Evolutionary conservation across 2,329 filamentous ascomycete species (phyloP), one percentile per base, ranked within the genome.

Genomic region (Paraphaeosphaeria sporulosa): DNA sequence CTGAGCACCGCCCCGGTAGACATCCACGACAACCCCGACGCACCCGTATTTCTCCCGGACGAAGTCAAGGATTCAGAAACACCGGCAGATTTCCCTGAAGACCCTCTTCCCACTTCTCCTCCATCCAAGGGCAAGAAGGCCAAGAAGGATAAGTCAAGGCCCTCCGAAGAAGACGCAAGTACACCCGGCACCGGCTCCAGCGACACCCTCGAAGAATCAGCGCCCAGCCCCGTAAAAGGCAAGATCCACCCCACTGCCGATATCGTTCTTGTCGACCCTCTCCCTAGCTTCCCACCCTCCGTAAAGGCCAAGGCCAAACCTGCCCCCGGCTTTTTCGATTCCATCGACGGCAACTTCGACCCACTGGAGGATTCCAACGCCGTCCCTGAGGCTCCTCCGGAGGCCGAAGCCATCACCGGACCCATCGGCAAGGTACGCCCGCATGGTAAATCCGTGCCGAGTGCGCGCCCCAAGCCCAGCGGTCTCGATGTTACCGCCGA

Each of bases 371-470:
- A 15, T 2, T 38, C 36, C 17, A 44, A 50, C n/a, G 48, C 48
- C 12, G n/a, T 38, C n/a, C n/a, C 17, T 4, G 47, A 49, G 32
- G 4, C 32, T 13, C 30, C n/a, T 13, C 30, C n/a, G 5, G 48
- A 23, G 36, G 30, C 30, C 9, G 32, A 17, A 32, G 19, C 13
- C 40, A 46, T 46, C 42, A 46, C 30, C 10, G 52, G 52, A 17
- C 42, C 52, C 12, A 44, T 44, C 30, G 51, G n/a, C 23, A 54
- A 54, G 10, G 12, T 38, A 40, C 38, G 38, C 1, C 38, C 38
- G 10, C 34, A 38, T 25, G 32, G n/a, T 15, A 38, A 51, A 8
- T 65, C 36, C 70, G 62, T 5, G 67, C 71, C 55, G 42, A 50
- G n/a, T 32, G 40, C 13, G 23, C 19, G 15, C 3, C 19, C 34